Base-by-base conservation (phyloP, 225 moss, liverwort and hornwort species). In the Marchantia paleacea region DNA sequence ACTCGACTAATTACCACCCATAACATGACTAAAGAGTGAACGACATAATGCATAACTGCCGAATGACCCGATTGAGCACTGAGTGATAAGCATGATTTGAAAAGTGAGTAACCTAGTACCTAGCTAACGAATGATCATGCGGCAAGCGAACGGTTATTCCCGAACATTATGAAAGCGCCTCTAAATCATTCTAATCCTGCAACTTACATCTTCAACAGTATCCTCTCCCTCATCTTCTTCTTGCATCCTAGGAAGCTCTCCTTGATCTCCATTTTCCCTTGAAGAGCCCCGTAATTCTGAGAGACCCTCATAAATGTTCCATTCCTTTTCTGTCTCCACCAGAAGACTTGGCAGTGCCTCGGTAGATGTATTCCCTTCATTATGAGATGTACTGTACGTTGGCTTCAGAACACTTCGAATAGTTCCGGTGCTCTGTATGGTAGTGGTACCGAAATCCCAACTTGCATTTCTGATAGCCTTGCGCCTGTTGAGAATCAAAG, bases 381-480 rank as follows among this genome's bases (percentile, higher is more conserved):
- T 83, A 48, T 83, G 86, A 68, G 84, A 50, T 58, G 79, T 83
- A 75, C 86, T 85, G 78, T 90, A 90, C 31, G 58, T 29, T 11
- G 92, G 86, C 90, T 89, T 97, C 85, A 86, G 83, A 73, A 84
- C 85, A 83, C 92, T 94, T 75, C 92, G 92, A 31, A 97, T 87
- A 78, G 97, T 95, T 61, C 95, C 97, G 39, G 91, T 90, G 67
- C 90, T 90, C 14, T 89, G 91, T 26, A 87, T 64, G 47, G 91
- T 88, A 63, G 86, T 88, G 78, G 97, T 95, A 61, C 95, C 93
- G 25, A 97, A 97, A 82, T 97, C 97, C 97, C 97, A 97, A 84
- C 97, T 97, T 54, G 95, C 91, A 87, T 95, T 90, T 79, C 92
- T 88, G 11, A 88, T 50, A 81, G 94, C 88, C 76, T 78, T 92